These are phyloP conservation scores for Telfairia occidentalis DNA, from an alignment of 331 rosid species.

Conservation along the genomic window DNA sequence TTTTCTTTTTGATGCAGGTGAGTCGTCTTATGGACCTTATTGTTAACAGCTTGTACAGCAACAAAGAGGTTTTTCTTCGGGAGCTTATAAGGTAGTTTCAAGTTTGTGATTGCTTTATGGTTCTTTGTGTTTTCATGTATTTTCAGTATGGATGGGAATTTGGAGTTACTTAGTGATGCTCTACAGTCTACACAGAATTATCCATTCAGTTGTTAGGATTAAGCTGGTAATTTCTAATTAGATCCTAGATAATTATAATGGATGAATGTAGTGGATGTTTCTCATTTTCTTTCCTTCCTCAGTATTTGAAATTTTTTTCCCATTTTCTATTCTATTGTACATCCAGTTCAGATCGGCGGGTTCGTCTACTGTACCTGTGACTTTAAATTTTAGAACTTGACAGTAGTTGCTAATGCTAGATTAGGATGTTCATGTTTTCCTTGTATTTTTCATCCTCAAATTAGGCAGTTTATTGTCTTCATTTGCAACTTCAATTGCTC, in stretches of 20 bases:
- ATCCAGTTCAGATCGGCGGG: background rate
- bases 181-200: background rate
- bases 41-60: slow-evolving; percentile 90
- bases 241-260: background rate
- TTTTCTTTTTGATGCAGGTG: slow-evolving; percentile 39
- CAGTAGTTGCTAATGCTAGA: background rate
- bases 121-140: background rate
- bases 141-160: background rate
- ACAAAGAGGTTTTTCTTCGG: slow-evolving; percentile 92
- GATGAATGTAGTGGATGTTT: background rate
- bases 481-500: background rate
- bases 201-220: background rate
- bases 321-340: background rate
- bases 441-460: background rate
- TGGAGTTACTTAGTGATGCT: background rate
- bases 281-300: background rate
- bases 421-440: background rate
- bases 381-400: background rate
- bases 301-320: background rate
- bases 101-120: background rate
- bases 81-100: slow-evolving; percentile 95
- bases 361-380: background rate
- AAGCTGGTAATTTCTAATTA: background rate
- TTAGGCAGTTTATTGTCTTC: background rate
- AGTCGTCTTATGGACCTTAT: slow-evolving; percentile 98